These are phyloP conservation scores for Harringtonia lauricola DNA, from an alignment of 2,329 filamentous ascomycete genomes.

Conservation along the genomic window DNA sequence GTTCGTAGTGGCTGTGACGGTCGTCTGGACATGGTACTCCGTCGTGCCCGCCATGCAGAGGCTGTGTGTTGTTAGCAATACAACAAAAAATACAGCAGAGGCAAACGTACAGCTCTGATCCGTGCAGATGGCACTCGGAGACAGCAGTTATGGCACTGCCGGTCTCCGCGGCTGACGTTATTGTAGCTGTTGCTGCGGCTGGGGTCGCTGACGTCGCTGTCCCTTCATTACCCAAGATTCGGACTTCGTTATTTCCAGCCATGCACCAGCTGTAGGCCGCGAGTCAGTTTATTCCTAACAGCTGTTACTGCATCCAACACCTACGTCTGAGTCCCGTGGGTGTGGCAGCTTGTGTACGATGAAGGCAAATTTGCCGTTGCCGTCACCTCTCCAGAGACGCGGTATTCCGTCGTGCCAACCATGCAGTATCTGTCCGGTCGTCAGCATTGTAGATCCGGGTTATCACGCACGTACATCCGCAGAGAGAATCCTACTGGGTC, in stretches of 20 bases:
- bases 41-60: conserved; percentile 29
- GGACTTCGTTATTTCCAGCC: conserved; percentile 15
- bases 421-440: conserved; percentile 21
- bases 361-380: conserved; percentile 45
- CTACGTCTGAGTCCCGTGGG: conserved; percentile 40
- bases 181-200: conserved; percentile 5
- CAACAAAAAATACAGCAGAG: no score
- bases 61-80: background rate
- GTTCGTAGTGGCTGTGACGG: conserved; percentile 41
- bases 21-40: conserved; percentile 39
- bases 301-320: conserved; percentile 1
- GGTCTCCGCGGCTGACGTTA: conserved; percentile 6
- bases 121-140: conserved; percentile 31
- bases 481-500: background rate
- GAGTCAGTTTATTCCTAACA: conserved; percentile 12
- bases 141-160: conserved; percentile 20
- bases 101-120: conserved; percentile 26
- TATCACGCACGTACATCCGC: no score
- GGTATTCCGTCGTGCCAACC: conserved; percentile 29
- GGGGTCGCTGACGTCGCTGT: background rate
- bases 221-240: conserved; percentile 19
- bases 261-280: conserved; percentile 14
- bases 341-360: conserved; percentile 54
- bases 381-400: conserved; percentile 42
- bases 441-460: background rate